Evolutionary conservation across 2,329 filamentous ascomycete species (phyloP), one percentile per base, ranked within the genome.

Genomic region (Cladophialophora psammophila): DNA sequence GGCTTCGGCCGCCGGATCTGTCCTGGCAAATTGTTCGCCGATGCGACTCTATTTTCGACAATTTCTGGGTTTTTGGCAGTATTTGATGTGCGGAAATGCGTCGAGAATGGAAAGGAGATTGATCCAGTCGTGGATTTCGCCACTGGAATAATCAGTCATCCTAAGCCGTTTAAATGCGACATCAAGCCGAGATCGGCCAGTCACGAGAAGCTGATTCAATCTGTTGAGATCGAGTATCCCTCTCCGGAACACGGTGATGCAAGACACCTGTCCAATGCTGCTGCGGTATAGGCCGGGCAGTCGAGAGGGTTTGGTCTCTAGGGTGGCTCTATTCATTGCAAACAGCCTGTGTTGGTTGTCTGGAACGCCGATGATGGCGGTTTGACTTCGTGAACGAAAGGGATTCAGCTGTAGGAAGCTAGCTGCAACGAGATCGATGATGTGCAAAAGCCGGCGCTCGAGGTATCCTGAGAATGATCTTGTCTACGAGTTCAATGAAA

Each of bases 1-100:
- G 86, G 83, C 0, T 87, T 86, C 72, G 86, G 86, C 0, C 77
- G 85, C 7, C 78, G 86, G 4, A 75, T 80, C n/a, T 84, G 81
- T 60, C 81, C 76, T 0, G 78, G 77, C 0, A 63, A 74, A 6
- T 64, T 74, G 65, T 73, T 80, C 45, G 77, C 76, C 2, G 69
- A 70, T 0, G 75, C 76, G 13, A 74, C 75, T 73, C 61, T 83
- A 75, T 72, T 86, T 71, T 83, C 87, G 64, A 86, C 85, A n/a
- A 85, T 88, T 65, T 82, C 84, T 0, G 77, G 85, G 35, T 85
- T 87, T 80, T 60, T 72, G 26, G 57, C 63, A 1, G 67, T 48
- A 1, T 71, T 71, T 52, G 45, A 66, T 32, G 60, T 72, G 12
- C 12, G 40, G 15, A 70, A 70, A 42, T 38, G 63, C 35, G 50